Evolutionary conservation across 1,139 yeast genomes (phyloP).

Genomic region (Arxiozyma bovina): DNA sequence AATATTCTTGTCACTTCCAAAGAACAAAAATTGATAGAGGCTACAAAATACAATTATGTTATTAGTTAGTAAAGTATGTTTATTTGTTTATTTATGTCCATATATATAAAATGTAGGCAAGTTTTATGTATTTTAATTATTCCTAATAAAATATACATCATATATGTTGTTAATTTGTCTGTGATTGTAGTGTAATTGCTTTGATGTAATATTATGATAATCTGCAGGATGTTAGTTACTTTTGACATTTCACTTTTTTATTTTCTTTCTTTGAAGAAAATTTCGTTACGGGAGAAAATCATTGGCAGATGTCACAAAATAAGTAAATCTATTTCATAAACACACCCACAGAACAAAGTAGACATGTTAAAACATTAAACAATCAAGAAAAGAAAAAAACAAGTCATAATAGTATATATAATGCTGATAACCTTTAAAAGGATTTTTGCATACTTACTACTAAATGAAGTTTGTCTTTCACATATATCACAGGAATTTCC

Average conservation of each 20-base stretch:
- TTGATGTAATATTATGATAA: too few species aligned
- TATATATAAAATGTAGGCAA: constrained; percentile 7
- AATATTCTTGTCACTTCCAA: not conserved
- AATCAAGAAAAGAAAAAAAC: not conserved
- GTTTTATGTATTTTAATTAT: constrained; percentile 18
- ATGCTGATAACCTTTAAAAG: not conserved
- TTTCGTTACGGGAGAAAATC: not conserved
- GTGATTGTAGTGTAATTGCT: too few species aligned
- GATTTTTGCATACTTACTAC: not conserved
- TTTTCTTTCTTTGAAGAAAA: too few species aligned
- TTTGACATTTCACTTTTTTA: not conserved
- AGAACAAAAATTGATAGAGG: not conserved
- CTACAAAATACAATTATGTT: constrained; percentile 1
- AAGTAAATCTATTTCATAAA: too few species aligned
- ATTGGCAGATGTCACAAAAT: not conserved
- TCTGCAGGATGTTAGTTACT: not conserved
- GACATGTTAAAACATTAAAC: not conserved
- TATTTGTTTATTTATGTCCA: not conserved
- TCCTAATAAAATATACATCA: constrained; percentile 6
- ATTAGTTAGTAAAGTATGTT: not conserved
- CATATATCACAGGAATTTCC: constrained; percentile 11
- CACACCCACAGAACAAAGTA: not conserved
- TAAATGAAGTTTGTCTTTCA: not conserved
- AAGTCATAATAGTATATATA: not conserved
- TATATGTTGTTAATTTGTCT: not conserved